Evolutionary conservation across 495 filamentous ascomycete genomes (phyloP), one percentile per base, ranked within the genome.

Genomic region (Trichoderma orchidacearum): DNA sequence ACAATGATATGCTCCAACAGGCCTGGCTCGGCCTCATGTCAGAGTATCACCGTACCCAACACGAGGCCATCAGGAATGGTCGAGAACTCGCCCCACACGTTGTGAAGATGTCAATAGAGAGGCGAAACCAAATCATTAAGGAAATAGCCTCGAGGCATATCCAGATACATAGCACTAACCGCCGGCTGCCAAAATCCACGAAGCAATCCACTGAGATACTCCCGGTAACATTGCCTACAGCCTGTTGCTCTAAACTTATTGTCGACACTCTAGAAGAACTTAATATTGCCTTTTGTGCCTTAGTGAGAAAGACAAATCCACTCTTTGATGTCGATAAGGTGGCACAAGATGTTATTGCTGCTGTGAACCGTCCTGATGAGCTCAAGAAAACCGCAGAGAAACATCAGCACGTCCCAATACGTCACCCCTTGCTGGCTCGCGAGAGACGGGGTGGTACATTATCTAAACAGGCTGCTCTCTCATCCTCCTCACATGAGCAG

Each of bases 1-100:
- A 94, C 67, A 90, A 89, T 60, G 71, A 77, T 35, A 81, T 81
- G 5, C 71, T 94, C 13, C 88, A 93, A 63, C 72, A 81, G 35
- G 81, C 87, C 30, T 94, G 89, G 85, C 68, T 76, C 17, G 69
- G 73, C 17, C 68, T 89, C 38, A 61, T 63, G 13, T 72, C 75
- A 0, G 72, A 76, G 32, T 70, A 72, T 23, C 64, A 70, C 58
- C 63, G 66, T 18, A 66, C 71, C 52, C 74, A 71, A 51, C 73
- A 75, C 58, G 57, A 59, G 52, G 63, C 70, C 60, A 65, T 66
- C 6, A 62, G 53, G 13, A 61, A 61, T 21, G 62, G 59, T 56
- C 62, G 60, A 13, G 58, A 54, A 60, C 64, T 63, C 9, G 68
- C 60, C 56, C 65, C 60, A 34, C 59, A 64, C 21, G 63, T 71